Evolutionary conservation across 331 rosid species (phyloP).

Genomic region (Quercus tomentella): DNA sequence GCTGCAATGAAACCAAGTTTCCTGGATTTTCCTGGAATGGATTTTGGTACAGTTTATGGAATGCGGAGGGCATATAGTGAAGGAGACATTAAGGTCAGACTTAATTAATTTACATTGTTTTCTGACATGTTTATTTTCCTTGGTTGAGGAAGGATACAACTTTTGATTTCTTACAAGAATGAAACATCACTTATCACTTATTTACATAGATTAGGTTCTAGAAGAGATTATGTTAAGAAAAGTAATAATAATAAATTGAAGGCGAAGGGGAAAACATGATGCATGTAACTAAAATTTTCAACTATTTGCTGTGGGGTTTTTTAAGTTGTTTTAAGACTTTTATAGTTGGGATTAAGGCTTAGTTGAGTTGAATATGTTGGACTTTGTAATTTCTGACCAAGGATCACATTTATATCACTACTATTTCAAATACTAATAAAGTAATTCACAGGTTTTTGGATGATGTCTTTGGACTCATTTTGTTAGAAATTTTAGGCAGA

Average conservation of each 20-base stretch:
- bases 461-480: background rate
- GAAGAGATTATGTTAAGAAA: background rate
- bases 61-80: conserved; percentile 90
- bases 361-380: background rate
- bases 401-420: background rate
- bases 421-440: no score
- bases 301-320: background rate
- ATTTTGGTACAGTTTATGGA: conserved; percentile 62
- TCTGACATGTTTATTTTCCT: conserved; percentile 6
- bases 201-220: background rate
- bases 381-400: background rate
- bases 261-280: background rate
- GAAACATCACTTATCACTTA: background rate
- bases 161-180: background rate
- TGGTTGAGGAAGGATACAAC: background rate
- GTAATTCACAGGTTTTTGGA: background rate
- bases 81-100: conserved; percentile 91
- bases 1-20: conserved; percentile 59
- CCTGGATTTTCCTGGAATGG: conserved; percentile 61
- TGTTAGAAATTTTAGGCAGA: background rate
- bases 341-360: background rate
- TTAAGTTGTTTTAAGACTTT: background rate
- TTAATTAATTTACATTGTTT: conserved; percentile 4
- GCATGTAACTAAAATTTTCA: background rate
- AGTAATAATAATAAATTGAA: background rate